Conservation (phyloP, 768 basidiomycete species). For the Lyophyllum semitale region DNA sequence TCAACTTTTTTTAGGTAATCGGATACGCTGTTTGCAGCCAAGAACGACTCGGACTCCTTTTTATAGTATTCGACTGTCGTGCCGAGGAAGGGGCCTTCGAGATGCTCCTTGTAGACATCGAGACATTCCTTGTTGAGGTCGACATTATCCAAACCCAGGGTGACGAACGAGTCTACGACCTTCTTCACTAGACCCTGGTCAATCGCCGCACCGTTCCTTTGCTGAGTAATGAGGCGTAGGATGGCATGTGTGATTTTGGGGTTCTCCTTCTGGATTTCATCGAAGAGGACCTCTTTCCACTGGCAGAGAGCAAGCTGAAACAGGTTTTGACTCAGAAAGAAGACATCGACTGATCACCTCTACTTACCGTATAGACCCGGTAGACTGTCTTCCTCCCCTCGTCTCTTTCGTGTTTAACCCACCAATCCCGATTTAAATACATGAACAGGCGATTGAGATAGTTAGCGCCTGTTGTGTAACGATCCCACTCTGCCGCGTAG, state of each 20-base stretch:
- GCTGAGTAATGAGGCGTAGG: slow-evolving; percentile 85
- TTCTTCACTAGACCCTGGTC: slow-evolving; percentile 95
- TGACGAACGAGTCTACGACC: slow-evolving; percentile 97
- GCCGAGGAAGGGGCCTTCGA: slow-evolving; percentile 85
- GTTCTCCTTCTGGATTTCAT: slow-evolving; percentile 78
- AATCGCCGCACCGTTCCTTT: slow-evolving; percentile 94
- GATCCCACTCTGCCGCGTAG: slow-evolving; percentile 93
- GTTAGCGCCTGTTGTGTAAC: too few relatives aligned
- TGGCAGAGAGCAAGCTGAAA: slow-evolving; percentile 91
- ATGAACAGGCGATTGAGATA: slow-evolving; percentile 97
- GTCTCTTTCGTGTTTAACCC: slow-evolving; percentile 97
- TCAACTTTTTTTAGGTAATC: too few relatives aligned
- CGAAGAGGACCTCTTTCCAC: slow-evolving; percentile 94
- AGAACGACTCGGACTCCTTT: slow-evolving; percentile 88
- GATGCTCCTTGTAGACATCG: slow-evolving; percentile 93
- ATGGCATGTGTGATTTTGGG: slow-evolving; percentile 85
- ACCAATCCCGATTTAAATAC: slow-evolving; percentile 98
- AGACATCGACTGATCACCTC: not conserved
- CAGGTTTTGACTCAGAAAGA: slow-evolving; percentile 4
- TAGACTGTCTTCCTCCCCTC: slow-evolving; percentile 97
- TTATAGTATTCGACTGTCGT: slow-evolving; percentile 87
- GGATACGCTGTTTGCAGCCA: slow-evolving; percentile 88
- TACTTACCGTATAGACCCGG: slow-evolving; percentile 88
- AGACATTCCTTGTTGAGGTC: slow-evolving; percentile 94
- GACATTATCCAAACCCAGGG: slow-evolving; percentile 87